Conservation (phyloP, 1,284 basidiomycete genomes). For the Microbotryum lychnidis-dioicae region DNA sequence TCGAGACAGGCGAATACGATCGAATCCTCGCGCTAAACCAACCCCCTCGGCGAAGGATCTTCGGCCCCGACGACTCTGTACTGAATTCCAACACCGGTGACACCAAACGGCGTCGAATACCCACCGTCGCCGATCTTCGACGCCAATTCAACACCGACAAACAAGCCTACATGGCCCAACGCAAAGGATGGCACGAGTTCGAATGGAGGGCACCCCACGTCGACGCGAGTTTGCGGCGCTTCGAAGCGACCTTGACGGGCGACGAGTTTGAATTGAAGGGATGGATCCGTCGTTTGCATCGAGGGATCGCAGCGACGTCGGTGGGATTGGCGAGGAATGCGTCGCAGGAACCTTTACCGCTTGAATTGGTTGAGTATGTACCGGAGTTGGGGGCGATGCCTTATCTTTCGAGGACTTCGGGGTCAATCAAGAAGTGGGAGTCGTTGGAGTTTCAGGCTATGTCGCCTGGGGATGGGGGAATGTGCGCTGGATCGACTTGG, state of each 20-base stretch:
- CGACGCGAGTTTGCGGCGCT: background rate
- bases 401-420: background rate
- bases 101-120: too few relatives aligned
- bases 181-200: conserved; percentile 8
- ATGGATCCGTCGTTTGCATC: conserved; percentile 15
- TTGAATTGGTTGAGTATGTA: background rate
- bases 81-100: too few relatives aligned
- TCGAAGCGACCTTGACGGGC: conserved; percentile 3
- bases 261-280: conserved; percentile 9
- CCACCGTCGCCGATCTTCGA: too few relatives aligned
- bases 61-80: too few relatives aligned
- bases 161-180: conserved; percentile 6
- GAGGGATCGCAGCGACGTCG: background rate
- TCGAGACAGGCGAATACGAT: too few relatives aligned
- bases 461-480: conserved; percentile 11
- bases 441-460: conserved; percentile 6
- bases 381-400: background rate
- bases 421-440: conserved; percentile 10
- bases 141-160: conserved; percentile 4
- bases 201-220: conserved; percentile 15
- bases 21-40: too few relatives aligned
- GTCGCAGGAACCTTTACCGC: background rate
- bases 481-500: conserved; percentile 15
- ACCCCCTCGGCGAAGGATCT: too few relatives aligned
- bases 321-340: conserved; percentile 7